Conservation (phyloP, 73 alveolate genomes). For the Stentor roeselii region DNA sequence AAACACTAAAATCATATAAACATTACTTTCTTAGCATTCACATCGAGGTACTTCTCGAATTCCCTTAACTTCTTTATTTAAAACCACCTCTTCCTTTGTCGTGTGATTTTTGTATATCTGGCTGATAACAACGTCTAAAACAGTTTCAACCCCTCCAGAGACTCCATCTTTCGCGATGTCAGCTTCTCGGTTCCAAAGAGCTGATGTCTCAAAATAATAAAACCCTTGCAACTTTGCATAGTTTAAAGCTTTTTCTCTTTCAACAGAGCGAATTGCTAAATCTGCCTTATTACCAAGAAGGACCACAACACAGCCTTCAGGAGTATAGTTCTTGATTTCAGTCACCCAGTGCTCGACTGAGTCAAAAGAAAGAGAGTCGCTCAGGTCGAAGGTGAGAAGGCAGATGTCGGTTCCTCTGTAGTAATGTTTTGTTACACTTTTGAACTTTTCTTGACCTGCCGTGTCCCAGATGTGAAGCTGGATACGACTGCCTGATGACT, state of each 20-base stretch:
- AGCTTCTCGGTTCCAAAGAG: constrained; percentile 27
- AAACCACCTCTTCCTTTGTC: constrained; percentile 22
- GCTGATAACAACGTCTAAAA: neutral
- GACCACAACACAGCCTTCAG: constrained; percentile 26
- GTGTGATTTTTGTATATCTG: neutral
- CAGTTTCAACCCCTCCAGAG: constrained; percentile 16
- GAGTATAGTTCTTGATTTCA: constrained; percentile 41
- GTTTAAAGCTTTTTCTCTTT: constrained; percentile 39
- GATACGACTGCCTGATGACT: constrained; percentile 13
- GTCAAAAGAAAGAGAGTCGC: constrained; percentile 53
- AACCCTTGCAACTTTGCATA: constrained; percentile 39
- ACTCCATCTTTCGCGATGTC: neutral
- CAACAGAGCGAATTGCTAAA: constrained; percentile 21
- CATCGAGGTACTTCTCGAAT: no score
- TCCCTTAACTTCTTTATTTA: no score
- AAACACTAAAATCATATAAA: no score
- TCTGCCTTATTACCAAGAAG: constrained; percentile 55
- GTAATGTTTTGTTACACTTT: constrained; percentile 51
- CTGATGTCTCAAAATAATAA: constrained; percentile 48
- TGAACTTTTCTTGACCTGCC: constrained; percentile 67
- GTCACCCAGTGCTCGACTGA: constrained; percentile 56
- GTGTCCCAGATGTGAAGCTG: constrained; percentile 57
- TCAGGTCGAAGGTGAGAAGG: constrained; percentile 48
- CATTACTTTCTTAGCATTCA: no score
- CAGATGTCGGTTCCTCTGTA: constrained; percentile 64